Percentiles rank a stretch among this genome's conserved stretches.
Conservation (phyloP, 768 basidiomycete genomes). For the Pleurotus pulmonarius region DNA sequence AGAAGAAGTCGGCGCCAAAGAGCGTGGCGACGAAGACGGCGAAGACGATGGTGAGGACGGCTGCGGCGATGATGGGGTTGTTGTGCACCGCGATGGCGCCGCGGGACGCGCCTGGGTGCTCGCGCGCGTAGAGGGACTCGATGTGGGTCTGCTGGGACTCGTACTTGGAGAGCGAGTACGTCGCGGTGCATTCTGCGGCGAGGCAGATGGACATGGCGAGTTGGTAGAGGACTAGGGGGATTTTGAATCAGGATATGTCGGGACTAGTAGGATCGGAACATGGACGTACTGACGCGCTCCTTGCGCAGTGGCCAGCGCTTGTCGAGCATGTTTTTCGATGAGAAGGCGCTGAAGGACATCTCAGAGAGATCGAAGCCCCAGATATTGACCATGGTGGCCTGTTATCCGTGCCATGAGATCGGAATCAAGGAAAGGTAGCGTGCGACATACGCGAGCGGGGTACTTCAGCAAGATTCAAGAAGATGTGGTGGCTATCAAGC, state of each 20-base stretch:
- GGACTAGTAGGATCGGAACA: neutral
- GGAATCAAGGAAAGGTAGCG: too few species aligned
- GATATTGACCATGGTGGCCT: slow-evolving; percentile 19
- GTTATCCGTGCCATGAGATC: too few species aligned
- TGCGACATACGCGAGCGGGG: too few species aligned
- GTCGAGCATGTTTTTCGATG: slow-evolving; percentile 25
- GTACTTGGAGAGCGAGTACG: slow-evolving; percentile 33
- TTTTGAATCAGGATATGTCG: neutral
- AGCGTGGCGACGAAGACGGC: slow-evolving; percentile 30
- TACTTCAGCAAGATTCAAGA: too few species aligned
- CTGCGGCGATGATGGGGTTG: slow-evolving; percentile 25
- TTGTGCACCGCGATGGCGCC: slow-evolving; percentile 23
- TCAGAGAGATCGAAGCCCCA: slow-evolving; percentile 32
- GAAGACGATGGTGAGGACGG: slow-evolving; percentile 28
- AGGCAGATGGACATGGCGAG: slow-evolving; percentile 27
- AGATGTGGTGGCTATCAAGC: too few species aligned
- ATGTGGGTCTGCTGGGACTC: slow-evolving; percentile 24
- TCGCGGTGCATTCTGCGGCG: slow-evolving; percentile 32
- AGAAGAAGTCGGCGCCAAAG: slow-evolving; percentile 33
- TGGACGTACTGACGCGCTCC: slow-evolving; percentile 25
- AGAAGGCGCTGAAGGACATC: slow-evolving; percentile 29
- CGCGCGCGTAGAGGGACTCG: slow-evolving; percentile 9
- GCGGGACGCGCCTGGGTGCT: neutral
- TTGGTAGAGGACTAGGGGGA: slow-evolving; percentile 10
- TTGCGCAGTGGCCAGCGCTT: slow-evolving; percentile 25